These are phyloP conservation scores for Solanum pimpinellifolium DNA, from an alignment of 257 asterid genomes.

Conservation along the genomic window DNA sequence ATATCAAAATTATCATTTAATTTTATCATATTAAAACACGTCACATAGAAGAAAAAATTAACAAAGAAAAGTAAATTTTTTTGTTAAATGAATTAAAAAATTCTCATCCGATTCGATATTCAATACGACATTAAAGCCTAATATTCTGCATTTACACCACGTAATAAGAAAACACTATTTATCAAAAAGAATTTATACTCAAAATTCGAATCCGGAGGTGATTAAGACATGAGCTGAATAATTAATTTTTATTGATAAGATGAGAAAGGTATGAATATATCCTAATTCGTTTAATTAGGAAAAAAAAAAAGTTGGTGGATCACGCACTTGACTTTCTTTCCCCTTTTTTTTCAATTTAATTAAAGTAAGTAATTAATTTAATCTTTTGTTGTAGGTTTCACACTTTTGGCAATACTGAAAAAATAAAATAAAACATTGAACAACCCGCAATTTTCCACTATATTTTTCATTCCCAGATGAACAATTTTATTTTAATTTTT, in stretches of 20 bases:
- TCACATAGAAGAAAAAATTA: too few relatives aligned
- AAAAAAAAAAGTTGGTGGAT: background rate
- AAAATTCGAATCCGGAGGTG: background rate
- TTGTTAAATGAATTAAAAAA: too few relatives aligned
- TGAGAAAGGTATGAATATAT: background rate
- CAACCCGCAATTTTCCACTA: background rate
- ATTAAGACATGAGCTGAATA: background rate
- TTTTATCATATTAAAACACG: too few relatives aligned
- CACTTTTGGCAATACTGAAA: background rate
- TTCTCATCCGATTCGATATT: too few relatives aligned
- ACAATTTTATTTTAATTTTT: background rate
- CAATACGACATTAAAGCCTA: background rate
- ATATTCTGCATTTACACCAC: background rate
- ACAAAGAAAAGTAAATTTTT: too few relatives aligned
- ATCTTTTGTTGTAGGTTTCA: background rate
- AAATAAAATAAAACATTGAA: background rate
- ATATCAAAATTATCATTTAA: too few relatives aligned
- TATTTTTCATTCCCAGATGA: background rate
- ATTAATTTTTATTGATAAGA: background rate
- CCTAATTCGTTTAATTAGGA: background rate
- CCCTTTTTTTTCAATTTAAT: background rate
- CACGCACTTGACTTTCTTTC: background rate
- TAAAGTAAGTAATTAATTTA: background rate
- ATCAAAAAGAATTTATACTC: too few relatives aligned
- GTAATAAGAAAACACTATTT: too few relatives aligned